Base-by-base conservation (phyloP, 805 yeast species). In the Metschnikowia hibisci region DNA sequence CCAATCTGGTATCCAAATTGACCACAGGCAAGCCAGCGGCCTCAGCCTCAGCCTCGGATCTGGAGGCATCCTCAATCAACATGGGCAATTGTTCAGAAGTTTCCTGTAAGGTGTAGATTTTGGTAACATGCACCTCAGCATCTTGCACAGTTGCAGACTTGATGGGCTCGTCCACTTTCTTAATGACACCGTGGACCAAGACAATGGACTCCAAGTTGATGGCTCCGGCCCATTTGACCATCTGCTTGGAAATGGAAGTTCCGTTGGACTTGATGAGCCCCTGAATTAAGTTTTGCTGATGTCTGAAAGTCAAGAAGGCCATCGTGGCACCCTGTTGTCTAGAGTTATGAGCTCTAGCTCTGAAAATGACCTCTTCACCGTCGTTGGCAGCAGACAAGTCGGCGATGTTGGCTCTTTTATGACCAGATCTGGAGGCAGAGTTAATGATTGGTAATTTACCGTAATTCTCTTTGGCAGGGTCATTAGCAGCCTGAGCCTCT, bases 281-380 rank as follows among this genome's bases (percentile, higher is more conserved):
- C 61, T 83, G 87, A 51, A 90, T 73, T 49, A 93, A 75, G 46
- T 85, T 96, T 74, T 91, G 98, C 70, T 88, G 96, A 73, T 93
- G 99, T 73, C 99, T 85, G 57, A 93, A 81, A 20, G 95, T 81
- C 57, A 91, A 69, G 66, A 93, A 93, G 42, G 86, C 78, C 84
- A 93, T 82, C 52, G 95, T 89, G 58, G 95, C 96, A 66, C 96
- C 96, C 67, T 91, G 98, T 62, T 88, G 85, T 73, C 99, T 86
- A 11, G 91, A 78, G 49, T 82, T 88, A 67, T 93, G 98, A 34
- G 90, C 77, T 71, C 99, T 81, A 36, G 98, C 98, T 70, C 99
- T 82, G 72, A 95, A 81, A 11, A 85, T 73, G 44, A 93, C 86
- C 53, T 80, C 79, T 55, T 81, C 77, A 45, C 91, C 96, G 50